These are phyloP conservation scores for Hanseniaspora nectarophila DNA, from an alignment of 805 yeast genomes.

Conservation along the genomic window DNA sequence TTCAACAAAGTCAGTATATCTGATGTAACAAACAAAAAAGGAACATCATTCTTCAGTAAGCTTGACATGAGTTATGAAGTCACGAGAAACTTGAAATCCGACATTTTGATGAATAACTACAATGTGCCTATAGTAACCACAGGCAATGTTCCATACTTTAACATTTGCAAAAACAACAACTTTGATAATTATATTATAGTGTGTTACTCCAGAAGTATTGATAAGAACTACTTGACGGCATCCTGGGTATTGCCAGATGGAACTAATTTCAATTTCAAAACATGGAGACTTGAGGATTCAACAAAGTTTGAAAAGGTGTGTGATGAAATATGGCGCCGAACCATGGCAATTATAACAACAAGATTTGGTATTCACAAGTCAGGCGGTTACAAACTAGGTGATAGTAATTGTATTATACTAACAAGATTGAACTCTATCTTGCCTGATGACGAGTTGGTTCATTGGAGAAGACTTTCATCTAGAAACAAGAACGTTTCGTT, in stretches of 20 bases:
- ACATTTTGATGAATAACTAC: conserved; percentile 2
- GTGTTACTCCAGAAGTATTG: conserved; percentile 71
- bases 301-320: conserved; percentile 43
- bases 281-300: conserved; percentile 44
- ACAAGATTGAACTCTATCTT: conserved; percentile 62
- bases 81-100: conserved; percentile 3
- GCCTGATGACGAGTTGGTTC: conserved; percentile 70
- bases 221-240: conserved; percentile 72
- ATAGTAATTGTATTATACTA: conserved; percentile 43
- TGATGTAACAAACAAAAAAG: background rate
- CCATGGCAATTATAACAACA: conserved; percentile 31
- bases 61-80: background rate
- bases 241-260: conserved; percentile 88
- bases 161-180: conserved; percentile 20
- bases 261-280: conserved; percentile 43
- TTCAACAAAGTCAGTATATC: conserved; percentile 1
- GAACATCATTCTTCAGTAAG: conserved; percentile 1
- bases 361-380: conserved; percentile 20
- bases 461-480: conserved; percentile 63
- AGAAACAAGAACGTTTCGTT: conserved; percentile 44
- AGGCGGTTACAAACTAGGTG: conserved; percentile 31
- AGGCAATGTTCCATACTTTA: conserved; percentile 9
- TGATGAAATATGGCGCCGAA: conserved; percentile 54
- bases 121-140: conserved; percentile 6
- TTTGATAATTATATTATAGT: conserved; percentile 67